A percentile compares a stretch with the other conserved stretches of the same genome.
phyloP scores from a whole-genome alignment of 345 rosid genomes.

The Gossypium herbaceum region DNA sequence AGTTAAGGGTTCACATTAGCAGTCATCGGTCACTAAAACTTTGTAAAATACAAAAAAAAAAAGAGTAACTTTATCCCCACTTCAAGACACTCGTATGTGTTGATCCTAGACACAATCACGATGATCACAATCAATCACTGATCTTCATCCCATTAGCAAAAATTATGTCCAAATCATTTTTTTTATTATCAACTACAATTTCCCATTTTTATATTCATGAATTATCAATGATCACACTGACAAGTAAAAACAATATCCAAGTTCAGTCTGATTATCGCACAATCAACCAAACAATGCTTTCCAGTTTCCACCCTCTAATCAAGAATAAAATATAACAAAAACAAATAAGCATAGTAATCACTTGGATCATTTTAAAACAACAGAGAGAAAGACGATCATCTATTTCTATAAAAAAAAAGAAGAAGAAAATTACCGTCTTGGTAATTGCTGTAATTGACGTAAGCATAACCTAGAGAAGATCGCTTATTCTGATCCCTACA shows the following conservation, averaged over 20 bases:
- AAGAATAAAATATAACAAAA: neutral
- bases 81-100: neutral
- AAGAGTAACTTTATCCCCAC: neutral
- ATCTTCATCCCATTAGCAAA: neutral
- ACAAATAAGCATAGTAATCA: too few relatives aligned
- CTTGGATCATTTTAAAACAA: neutral
- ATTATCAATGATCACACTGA: neutral
- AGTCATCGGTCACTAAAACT: neutral
- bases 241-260: neutral
- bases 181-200: neutral
- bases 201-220: neutral
- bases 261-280: neutral
- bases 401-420: neutral
- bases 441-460: slow-evolving; percentile 54
- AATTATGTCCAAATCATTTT: neutral
- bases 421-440: slow-evolving; percentile 45
- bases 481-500: slow-evolving; percentile 48
- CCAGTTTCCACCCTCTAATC: neutral
- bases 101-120: neutral
- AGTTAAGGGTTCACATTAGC: neutral
- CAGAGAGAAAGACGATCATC: neutral
- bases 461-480: slow-evolving; percentile 64
- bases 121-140: neutral
- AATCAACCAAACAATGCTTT: neutral
- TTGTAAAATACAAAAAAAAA: neutral